These are phyloP conservation scores for Knoxia roxburghii DNA, from an alignment of 257 asterid genomes.

Conservation along the genomic window DNA sequence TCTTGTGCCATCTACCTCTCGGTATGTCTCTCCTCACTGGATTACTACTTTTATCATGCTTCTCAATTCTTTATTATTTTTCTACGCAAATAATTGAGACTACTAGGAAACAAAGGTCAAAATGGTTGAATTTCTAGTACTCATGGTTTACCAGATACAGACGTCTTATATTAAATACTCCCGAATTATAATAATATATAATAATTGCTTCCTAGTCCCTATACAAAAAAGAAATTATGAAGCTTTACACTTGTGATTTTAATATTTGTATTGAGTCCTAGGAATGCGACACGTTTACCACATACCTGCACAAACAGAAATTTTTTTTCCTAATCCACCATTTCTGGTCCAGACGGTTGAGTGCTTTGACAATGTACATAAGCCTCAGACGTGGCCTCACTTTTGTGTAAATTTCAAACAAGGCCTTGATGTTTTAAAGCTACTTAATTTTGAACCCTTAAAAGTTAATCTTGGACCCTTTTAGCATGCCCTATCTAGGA, in stretches of 20 bases:
- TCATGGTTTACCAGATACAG: too few species aligned
- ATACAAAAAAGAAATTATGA: too few species aligned
- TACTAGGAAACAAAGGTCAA: background rate
- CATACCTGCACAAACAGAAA: background rate
- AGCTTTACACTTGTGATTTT: too few species aligned
- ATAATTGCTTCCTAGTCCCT: too few species aligned
- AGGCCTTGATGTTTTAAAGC: too few species aligned
- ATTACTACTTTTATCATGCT: background rate
- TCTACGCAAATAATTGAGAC: background rate
- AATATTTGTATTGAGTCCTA: too few species aligned
- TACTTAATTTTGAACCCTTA: background rate
- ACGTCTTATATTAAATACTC: too few species aligned
- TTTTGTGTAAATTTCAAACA: background rate
- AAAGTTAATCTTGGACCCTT: background rate
- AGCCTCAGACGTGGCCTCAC: background rate
- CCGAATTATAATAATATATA: too few species aligned
- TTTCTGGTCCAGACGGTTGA: background rate
- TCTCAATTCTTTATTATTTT: background rate
- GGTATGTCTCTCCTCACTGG: slow-evolving; percentile 28
- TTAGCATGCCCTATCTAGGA: background rate
- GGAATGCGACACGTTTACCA: background rate
- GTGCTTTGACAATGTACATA: background rate
- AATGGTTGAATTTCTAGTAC: background rate
- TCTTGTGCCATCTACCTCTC: slow-evolving; percentile 57
- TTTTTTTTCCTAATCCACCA: background rate